Evolutionary conservation across 1,284 basidiomycete genomes (phyloP).

Genomic region (Mycosarcoma maydis): DNA sequence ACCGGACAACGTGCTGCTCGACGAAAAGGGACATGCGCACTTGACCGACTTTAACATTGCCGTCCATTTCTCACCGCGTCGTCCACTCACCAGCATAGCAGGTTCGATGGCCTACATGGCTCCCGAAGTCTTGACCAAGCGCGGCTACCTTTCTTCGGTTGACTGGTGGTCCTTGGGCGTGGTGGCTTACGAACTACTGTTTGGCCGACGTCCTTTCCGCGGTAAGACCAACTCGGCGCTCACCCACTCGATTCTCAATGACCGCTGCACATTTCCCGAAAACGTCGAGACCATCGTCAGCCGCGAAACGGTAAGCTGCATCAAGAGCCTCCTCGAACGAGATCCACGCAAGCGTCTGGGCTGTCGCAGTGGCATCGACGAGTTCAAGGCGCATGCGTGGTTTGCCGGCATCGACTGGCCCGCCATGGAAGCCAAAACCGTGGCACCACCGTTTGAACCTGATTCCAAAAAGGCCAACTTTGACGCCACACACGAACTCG

Average conservation of each 20-base stretch:
- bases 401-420: slow-evolving; percentile 87
- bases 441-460: slow-evolving; percentile 86
- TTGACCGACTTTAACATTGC: slow-evolving; percentile 99
- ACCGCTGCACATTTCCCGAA: slow-evolving; percentile 58
- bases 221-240: slow-evolving; percentile 62
- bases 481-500: slow-evolving; percentile 97
- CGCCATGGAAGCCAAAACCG: slow-evolving; percentile 77
- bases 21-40: slow-evolving; percentile 90
- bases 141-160: slow-evolving; percentile 58
- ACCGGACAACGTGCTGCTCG: slow-evolving; percentile 94
- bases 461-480: slow-evolving; percentile 99
- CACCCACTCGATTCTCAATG: slow-evolving; percentile 60
- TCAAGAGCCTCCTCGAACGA: slow-evolving; percentile 75
- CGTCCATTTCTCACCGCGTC: slow-evolving; percentile 89
- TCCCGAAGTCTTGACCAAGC: slow-evolving; percentile 60
- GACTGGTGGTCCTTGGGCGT: slow-evolving; percentile 64
- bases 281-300: slow-evolving; percentile 58
- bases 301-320: slow-evolving; percentile 50
- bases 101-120: slow-evolving; percentile 95
- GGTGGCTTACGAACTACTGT: slow-evolving; percentile 59
- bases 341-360: slow-evolving; percentile 83
- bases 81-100: slow-evolving; percentile 85
- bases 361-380: slow-evolving; percentile 76
- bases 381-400: slow-evolving; percentile 82
- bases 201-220: slow-evolving; percentile 58